A percentile compares a stretch with the other conserved stretches of the same genome.
These are phyloP conservation scores for Paramecium tetraurelia DNA, from an alignment of 73 alveolate genomes.

Conservation along the genomic window DNA sequence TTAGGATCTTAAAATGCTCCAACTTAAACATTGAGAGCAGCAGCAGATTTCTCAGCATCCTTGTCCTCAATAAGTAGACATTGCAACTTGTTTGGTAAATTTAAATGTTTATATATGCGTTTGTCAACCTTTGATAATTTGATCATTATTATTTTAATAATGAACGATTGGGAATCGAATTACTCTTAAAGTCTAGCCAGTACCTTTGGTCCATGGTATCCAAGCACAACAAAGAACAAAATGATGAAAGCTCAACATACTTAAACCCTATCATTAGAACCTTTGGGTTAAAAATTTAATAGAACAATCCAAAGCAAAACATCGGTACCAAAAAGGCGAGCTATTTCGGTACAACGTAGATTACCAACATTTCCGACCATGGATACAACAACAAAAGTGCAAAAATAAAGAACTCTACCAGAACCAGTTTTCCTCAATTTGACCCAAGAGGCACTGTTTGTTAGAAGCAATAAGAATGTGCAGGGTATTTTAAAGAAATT, in stretches of 20 bases:
- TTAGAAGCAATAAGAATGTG: neutral
- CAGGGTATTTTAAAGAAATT: neutral
- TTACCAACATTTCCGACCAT: neutral
- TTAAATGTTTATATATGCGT: conserved; percentile 19
- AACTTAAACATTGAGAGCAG: conserved; percentile 58
- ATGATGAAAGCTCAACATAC: neutral
- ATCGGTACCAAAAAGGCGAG: neutral
- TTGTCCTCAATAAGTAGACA: conserved; percentile 41
- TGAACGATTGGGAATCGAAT: conserved; percentile 19
- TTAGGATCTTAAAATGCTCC: conserved; percentile 48
- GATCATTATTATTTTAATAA: neutral
- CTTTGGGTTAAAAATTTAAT: neutral
- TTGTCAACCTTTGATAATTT: conserved; percentile 8
- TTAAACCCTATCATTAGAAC: neutral
- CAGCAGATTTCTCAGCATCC: conserved; percentile 50
- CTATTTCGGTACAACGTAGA: neutral
- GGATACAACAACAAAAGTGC: neutral
- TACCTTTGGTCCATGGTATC: conserved; percentile 9
- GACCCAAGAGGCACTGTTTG: neutral
- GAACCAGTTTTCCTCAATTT: neutral
- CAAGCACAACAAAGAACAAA: neutral
- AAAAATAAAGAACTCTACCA: neutral
- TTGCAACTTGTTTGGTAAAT: conserved; percentile 12
- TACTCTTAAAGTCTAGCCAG: neutral
- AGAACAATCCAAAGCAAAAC: neutral